These are phyloP conservation scores for Plectosphaerella cucumerina DNA, from an alignment of 2,329 filamentous ascomycete genomes.

Conservation along the genomic window DNA sequence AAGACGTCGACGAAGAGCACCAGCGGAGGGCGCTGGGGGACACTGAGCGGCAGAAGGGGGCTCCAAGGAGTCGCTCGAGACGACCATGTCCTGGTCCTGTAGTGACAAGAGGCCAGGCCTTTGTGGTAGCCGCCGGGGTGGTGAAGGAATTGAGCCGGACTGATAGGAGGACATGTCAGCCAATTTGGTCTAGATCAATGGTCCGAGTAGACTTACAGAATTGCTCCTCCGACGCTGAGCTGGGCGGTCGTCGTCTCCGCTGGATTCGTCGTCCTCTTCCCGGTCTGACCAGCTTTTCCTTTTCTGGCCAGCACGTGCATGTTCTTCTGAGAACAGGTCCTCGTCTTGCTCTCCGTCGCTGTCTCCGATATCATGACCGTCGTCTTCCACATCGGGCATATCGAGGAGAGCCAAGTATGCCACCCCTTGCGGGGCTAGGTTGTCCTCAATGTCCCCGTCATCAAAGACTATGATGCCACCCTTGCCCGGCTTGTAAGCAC, in stretches of 20 bases:
- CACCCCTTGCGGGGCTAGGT: conserved; percentile 67
- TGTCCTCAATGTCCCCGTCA: conserved; percentile 90
- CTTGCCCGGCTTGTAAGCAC: conserved; percentile 69
- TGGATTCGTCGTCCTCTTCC: conserved; percentile 60
- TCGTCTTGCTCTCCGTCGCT: conserved; percentile 57
- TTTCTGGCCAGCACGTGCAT: conserved; percentile 55
- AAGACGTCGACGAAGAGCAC: conserved; percentile 67
- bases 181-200: background rate
- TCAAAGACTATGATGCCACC: conserved; percentile 94
- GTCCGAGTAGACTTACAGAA: conserved; percentile 53
- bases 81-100: conserved; percentile 38
- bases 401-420: conserved; percentile 82
- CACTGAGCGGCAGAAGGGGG: conserved; percentile 56
- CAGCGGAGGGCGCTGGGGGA: conserved; percentile 63
- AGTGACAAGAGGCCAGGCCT: conserved; percentile 54
- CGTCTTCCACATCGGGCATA: conserved; percentile 86
- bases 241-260: conserved; percentile 72
- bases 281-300: conserved; percentile 75
- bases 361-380: conserved; percentile 58
- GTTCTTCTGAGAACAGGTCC: conserved; percentile 36
- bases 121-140: conserved; percentile 56
- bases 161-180: conserved; percentile 24
- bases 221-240: conserved; percentile 82
- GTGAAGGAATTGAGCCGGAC: conserved; percentile 63
- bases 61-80: conserved; percentile 45